Base-by-base conservation (phyloP, 305 asterid genomes). In the Euphrasia arctica region DNA sequence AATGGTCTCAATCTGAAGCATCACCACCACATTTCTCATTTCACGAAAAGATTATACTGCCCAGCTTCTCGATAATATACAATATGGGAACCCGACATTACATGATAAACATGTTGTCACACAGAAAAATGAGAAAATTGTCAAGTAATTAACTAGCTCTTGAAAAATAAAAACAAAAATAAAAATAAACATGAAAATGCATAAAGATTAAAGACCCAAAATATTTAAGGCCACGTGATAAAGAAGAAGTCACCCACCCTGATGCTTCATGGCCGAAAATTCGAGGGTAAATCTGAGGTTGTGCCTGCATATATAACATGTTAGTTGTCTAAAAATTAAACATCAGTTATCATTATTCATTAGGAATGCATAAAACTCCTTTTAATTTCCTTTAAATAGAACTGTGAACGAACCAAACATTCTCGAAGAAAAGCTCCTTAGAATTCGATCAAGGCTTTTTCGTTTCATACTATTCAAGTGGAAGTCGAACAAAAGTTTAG, bases 211-310 rank as follows among this genome's bases (percentile, higher is more conserved):
- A 47, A 12, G 15, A 47, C 18, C 52, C 52, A 12, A 47, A 42
- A 10, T n/a, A 4, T 51, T 15, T 3, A 22, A 62, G 25, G 58
- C 58, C 25, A 6, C 43, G 22, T 18, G 22, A 14, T 48, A 3
- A 0, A n/a, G 54, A 63, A 13, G n/a, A 45, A 8, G 9, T 2
- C 11, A 52, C 25, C 74, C 41, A 91, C 98, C 98, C 98, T n/a
- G 98, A 90, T 61, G 97, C 97, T 78, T 91, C 98, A 67, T 91
- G 98, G 68, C 98, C 98, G 73, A 91, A 89, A 60, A 91, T 87
- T 65, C 98, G 91, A 70, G 98, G 97, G 74, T 65, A 89, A 45
- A 85, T 54, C 48, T 75, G 87, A 54, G 86, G 78, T 13, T 76
- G 98, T 52, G 91, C 91, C 97, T 87, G 94, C 77, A 72, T 65